Percentiles rank a stretch among this genome's conserved stretches.
phyloP scores from a whole-genome alignment of 2,329 filamentous ascomycete genomes.

The Hymenoscyphus linearis region DNA sequence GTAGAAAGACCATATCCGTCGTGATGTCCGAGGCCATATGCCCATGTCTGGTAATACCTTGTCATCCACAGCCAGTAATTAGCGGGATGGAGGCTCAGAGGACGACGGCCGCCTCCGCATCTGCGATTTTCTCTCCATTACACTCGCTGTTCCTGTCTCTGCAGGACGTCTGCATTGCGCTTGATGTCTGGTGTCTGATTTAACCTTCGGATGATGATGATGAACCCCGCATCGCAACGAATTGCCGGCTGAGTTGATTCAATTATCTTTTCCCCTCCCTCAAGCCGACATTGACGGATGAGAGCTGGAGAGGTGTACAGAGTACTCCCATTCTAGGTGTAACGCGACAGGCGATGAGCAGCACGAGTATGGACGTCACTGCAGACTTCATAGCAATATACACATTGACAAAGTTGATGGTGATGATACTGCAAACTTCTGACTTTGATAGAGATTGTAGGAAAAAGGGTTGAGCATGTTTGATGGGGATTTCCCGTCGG shows the following conservation, averaged over 20 bases:
- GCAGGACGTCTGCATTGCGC: background rate
- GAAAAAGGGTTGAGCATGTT: too few species aligned
- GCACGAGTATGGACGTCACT: background rate
- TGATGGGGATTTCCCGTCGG: too few species aligned
- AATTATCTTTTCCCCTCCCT: background rate
- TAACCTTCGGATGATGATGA: background rate
- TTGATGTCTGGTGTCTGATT: background rate
- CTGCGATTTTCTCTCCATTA: background rate
- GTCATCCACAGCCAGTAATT: background rate
- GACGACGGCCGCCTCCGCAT: background rate
- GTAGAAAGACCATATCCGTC: background rate
- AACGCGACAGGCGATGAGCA: background rate
- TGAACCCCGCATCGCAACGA: background rate
- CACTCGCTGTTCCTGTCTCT: background rate
- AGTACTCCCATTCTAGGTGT: background rate
- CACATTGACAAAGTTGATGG: background rate
- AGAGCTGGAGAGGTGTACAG: background rate
- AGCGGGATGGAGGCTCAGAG: slow-evolving; percentile 1
- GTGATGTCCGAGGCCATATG: background rate
- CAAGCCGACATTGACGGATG: background rate
- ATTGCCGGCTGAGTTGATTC: background rate
- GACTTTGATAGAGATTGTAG: background rate
- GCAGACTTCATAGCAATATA: background rate
- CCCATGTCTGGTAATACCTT: background rate
- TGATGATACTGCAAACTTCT: background rate